These are phyloP conservation scores for Podaxis sp. DNA, from an alignment of 768 basidiomycete genomes.

Conservation along the genomic window DNA sequence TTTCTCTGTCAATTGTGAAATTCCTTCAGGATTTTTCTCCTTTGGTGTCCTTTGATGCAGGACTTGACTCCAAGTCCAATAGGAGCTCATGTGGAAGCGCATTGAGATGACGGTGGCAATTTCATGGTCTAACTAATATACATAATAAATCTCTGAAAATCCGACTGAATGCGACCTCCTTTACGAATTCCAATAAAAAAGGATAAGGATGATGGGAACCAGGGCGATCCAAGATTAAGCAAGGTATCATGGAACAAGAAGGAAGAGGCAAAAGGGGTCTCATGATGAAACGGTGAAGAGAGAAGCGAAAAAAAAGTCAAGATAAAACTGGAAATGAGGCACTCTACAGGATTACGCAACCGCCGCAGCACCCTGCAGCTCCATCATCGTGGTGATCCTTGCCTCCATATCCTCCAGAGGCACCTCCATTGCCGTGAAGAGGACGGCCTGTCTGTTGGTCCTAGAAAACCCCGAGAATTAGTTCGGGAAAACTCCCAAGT, in stretches of 20 bases:
- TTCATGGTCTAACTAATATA: constrained; percentile 13
- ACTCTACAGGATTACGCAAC: constrained; percentile 60
- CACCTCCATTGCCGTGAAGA: constrained; percentile 39
- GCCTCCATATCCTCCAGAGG: constrained; percentile 49
- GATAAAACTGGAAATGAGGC: background rate
- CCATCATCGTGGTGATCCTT: constrained; percentile 52
- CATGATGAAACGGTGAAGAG: background rate
- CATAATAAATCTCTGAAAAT: constrained; percentile 10
- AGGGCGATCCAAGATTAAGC: constrained; percentile 6
- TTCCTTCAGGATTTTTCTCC: background rate
- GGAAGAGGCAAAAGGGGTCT: background rate
- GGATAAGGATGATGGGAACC: background rate
- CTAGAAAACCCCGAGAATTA: constrained; percentile 30
- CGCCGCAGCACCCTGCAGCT: constrained; percentile 59
- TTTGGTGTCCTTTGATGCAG: background rate
- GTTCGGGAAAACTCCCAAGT: constrained; percentile 8
- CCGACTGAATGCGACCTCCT: constrained; percentile 1
- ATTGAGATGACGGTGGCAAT: background rate
- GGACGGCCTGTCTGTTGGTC: constrained; percentile 80
- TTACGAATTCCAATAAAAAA: constrained; percentile 8
- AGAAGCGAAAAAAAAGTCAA: background rate
- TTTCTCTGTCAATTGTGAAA: background rate
- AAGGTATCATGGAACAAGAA: constrained; percentile 13
- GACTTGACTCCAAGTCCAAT: background rate
- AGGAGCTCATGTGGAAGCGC: background rate